Evolutionary conservation across 345 rosid species (phyloP), one percentile per base, ranked within the genome.

Genomic region (Hevea brasiliensis): DNA sequence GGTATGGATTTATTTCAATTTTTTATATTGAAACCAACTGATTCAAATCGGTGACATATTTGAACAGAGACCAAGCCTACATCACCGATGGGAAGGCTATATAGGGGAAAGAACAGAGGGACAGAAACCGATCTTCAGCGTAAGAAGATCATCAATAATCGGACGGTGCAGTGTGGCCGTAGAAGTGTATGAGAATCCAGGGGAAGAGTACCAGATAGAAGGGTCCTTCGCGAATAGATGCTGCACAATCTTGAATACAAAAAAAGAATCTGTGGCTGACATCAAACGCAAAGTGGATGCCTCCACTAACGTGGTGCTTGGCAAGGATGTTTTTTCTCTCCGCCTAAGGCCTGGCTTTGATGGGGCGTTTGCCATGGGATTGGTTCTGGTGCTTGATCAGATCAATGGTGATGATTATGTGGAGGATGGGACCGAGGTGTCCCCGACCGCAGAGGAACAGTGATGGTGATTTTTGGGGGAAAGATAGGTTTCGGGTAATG

Each of bases 201-300:
- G 90, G 0, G 90, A 85, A 79, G 96, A 92, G 79, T 95, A 89
- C 86, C 87, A 44, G 29, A 91, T 95, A 69, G 97, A 90, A n/a
- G 98, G 98, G 0, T 89, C 82, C 35, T 95, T 85, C 71, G 84
- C 82, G 1, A 85, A 81, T 41, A 75, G 99, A 23, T 77, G 65
- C 55, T 89, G 98, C 78, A 79, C 79, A 41, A 77, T 95, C 53
- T 73, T 70, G 54, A 84, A 85, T 24, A 14, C 78, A 54, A 24
- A 15, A 24, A 88, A 85, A 80, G 81, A 76, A 7, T 68, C 76
- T 0, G 88, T 89, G 86, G 95, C 98, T 55, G 97, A 90, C 89
- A 92, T 95, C 56, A 77, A 86, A 78, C 95, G 98, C 83, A 95
- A 95, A 84, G 96, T 92, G 35, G 99, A 95, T 71, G 71, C 88